These are phyloP conservation scores for Xylaria venustula DNA, from an alignment of 495 filamentous ascomycete species.

Conservation along the genomic window DNA sequence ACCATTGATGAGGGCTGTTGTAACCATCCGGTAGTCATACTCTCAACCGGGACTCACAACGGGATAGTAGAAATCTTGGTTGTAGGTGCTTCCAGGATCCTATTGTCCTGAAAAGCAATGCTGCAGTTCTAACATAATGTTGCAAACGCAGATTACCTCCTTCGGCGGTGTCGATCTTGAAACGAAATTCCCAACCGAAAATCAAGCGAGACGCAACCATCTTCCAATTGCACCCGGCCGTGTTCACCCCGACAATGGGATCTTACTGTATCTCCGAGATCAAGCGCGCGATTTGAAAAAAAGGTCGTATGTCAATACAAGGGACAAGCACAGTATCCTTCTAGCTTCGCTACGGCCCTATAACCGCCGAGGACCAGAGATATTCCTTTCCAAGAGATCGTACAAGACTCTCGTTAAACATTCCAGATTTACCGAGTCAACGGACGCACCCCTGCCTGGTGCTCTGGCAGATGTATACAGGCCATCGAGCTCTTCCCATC, in stretches of 20 bases:
- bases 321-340: slow-evolving; percentile 2
- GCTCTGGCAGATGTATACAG: background rate
- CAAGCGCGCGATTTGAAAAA: slow-evolving; percentile 14
- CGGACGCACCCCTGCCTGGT: background rate
- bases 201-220: slow-evolving; percentile 16
- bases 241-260: slow-evolving; percentile 31
- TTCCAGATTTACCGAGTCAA: background rate
- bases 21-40: slow-evolving; percentile 28
- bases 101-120: too few relatives aligned
- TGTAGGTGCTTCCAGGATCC: slow-evolving; percentile 10
- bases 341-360: slow-evolving; percentile 12
- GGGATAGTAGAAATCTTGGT: slow-evolving; percentile 22
- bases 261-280: slow-evolving; percentile 23
- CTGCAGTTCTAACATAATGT: slow-evolving; percentile 4
- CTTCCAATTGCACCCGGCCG: slow-evolving; percentile 27
- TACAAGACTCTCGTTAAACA: background rate
- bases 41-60: slow-evolving; percentile 19
- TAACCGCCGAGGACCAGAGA: slow-evolving; percentile 14
- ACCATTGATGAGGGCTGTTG: slow-evolving; percentile 23
- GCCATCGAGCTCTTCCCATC: background rate
- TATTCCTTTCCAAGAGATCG: slow-evolving; percentile 15
- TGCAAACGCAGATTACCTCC: slow-evolving; percentile 28
- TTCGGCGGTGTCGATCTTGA: slow-evolving; percentile 24
- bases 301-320: slow-evolving; percentile 26
- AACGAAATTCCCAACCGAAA: slow-evolving; percentile 10